Percentiles rank a stretch among this genome's conserved stretches.
phyloP scores from a whole-genome alignment of 2,329 filamentous ascomycete genomes.

The Aspergillus uvarum region DNA sequence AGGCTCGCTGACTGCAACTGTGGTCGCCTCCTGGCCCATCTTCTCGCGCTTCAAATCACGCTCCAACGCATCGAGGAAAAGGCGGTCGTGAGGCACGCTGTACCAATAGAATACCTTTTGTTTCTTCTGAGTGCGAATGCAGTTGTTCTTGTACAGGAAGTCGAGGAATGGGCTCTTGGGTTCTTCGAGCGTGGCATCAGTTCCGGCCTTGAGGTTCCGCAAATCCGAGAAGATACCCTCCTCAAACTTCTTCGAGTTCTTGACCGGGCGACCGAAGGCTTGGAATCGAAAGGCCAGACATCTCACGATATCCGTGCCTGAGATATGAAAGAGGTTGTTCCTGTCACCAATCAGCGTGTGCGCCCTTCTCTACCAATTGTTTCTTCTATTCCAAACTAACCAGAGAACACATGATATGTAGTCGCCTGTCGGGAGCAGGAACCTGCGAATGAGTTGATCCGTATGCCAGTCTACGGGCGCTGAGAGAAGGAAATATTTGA shows the following conservation, averaged over 20 bases:
- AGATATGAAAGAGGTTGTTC: slow-evolving; percentile 99
- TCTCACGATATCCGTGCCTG: slow-evolving; percentile 96
- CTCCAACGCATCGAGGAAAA: slow-evolving; percentile 96
- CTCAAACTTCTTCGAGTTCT: slow-evolving; percentile 99
- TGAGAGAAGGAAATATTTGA: slow-evolving; percentile 99
- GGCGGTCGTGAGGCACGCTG: slow-evolving; percentile 93
- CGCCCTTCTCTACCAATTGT: slow-evolving; percentile 12
- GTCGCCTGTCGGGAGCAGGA: slow-evolving; percentile 93
- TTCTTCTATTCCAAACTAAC: slow-evolving; percentile 46
- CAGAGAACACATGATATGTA: slow-evolving; percentile 98
- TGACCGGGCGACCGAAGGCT: slow-evolving; percentile 95
- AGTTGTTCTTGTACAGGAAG: slow-evolving; percentile 99
- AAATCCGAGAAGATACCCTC: slow-evolving; percentile 99
- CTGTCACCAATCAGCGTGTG: slow-evolving; percentile 42
- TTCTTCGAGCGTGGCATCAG: slow-evolving; percentile 96
- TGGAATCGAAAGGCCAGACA: slow-evolving; percentile 98
- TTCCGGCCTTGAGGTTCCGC: slow-evolving; percentile 96
- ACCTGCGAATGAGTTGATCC: slow-evolving; percentile 94
- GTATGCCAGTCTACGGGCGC: slow-evolving; percentile 96
- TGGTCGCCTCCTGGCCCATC: slow-evolving; percentile 98
- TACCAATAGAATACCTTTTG: slow-evolving; percentile 99
- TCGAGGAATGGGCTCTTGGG: slow-evolving; percentile 98
- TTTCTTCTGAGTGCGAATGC: slow-evolving; percentile 99
- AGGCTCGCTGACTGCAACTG: slow-evolving; percentile 92
- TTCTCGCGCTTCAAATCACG: slow-evolving; percentile 98